Evolutionary conservation across 805 yeast genomes (phyloP).

Genomic region (Cyberlindnera meyerae): DNA sequence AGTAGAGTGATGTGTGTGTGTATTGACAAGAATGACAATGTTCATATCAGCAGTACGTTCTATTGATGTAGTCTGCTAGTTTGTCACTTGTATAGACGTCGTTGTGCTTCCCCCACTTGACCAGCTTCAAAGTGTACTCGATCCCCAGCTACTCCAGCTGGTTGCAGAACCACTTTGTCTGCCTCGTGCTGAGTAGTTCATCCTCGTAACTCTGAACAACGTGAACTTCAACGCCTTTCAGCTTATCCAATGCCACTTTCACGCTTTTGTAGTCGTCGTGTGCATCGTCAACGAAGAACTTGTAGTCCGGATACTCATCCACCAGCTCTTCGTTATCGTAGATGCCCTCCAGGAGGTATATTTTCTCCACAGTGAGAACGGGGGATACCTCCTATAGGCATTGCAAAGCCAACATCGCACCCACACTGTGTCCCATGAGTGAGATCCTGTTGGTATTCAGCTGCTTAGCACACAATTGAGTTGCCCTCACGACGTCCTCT

Average conservation of each 20-base stretch:
- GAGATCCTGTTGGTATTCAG: slow-evolving; percentile 19
- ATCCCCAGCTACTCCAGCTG: slow-evolving; percentile 28
- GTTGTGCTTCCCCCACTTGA: slow-evolving; percentile 57
- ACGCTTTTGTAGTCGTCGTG: slow-evolving; percentile 33
- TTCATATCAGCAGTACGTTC: slow-evolving; percentile 9
- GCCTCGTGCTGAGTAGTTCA: slow-evolving; percentile 54
- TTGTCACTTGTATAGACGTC: slow-evolving; percentile 47
- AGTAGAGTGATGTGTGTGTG: slow-evolving; percentile 33
- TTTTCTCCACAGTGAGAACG: slow-evolving; percentile 16
- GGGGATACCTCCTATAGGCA: slow-evolving; percentile 3
- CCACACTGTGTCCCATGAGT: slow-evolving; percentile 75
- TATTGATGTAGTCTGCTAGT: slow-evolving; percentile 31
- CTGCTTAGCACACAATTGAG: slow-evolving; percentile 8
- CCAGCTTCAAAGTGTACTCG: slow-evolving; percentile 25
- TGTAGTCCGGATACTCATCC: slow-evolving; percentile 58
- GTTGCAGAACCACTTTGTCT: slow-evolving; percentile 37
- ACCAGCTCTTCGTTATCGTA: slow-evolving; percentile 48
- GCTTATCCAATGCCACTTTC: not conserved
- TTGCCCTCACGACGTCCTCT: slow-evolving; percentile 46
- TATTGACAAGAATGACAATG: too few relatives aligned
- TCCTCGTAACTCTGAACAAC: slow-evolving; percentile 62
- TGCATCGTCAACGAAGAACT: slow-evolving; percentile 54
- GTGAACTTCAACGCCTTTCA: slow-evolving; percentile 22
- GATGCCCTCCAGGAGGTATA: slow-evolving; percentile 63
- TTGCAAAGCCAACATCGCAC: slow-evolving; percentile 46